These are phyloP conservation scores for Zopfia rhizophila DNA, from an alignment of 2,329 filamentous ascomycete species.

Conservation along the genomic window DNA sequence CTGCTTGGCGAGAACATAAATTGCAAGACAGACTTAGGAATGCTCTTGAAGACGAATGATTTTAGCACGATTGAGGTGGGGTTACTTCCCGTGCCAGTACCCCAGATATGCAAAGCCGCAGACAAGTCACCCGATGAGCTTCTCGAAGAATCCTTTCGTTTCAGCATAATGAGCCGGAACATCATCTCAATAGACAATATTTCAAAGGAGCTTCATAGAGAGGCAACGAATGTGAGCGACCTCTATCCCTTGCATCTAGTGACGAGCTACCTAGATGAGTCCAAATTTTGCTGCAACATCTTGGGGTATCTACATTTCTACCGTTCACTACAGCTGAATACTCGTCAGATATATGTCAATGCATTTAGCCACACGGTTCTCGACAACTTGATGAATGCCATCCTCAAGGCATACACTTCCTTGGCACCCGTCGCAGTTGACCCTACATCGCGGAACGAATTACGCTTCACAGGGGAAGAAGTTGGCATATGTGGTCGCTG, in stretches of 20 bases:
- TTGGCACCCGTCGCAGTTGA: constrained; percentile 38
- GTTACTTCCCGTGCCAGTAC: constrained; percentile 23
- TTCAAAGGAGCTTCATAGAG: neutral
- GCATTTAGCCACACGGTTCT: constrained; percentile 51
- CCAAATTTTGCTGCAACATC: constrained; percentile 45
- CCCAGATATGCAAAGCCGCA: constrained; percentile 25
- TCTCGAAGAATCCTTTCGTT: constrained; percentile 25
- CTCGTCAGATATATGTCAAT: constrained; percentile 29
- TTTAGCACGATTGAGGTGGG: constrained; percentile 35
- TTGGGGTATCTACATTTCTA: constrained; percentile 9
- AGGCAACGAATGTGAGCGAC: neutral
- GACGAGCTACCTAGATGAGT: constrained; percentile 50
- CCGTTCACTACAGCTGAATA: neutral
- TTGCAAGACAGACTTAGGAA: constrained; percentile 21
- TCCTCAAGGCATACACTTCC: constrained; percentile 51
- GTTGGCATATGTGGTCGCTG: constrained; percentile 57
- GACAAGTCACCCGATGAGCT: constrained; percentile 26
- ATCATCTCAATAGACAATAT: constrained; percentile 5
- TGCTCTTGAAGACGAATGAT: constrained; percentile 25
- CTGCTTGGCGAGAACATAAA: constrained; percentile 4
- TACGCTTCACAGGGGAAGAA: constrained; percentile 52
- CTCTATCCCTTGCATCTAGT: constrained; percentile 52
- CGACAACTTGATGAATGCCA: constrained; percentile 51
- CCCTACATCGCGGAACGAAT: constrained; percentile 29
- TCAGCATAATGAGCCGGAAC: constrained; percentile 33